These are phyloP conservation scores for Yarrowia phangngaensis DNA, from an alignment of 805 yeast genomes.

Conservation along the genomic window DNA sequence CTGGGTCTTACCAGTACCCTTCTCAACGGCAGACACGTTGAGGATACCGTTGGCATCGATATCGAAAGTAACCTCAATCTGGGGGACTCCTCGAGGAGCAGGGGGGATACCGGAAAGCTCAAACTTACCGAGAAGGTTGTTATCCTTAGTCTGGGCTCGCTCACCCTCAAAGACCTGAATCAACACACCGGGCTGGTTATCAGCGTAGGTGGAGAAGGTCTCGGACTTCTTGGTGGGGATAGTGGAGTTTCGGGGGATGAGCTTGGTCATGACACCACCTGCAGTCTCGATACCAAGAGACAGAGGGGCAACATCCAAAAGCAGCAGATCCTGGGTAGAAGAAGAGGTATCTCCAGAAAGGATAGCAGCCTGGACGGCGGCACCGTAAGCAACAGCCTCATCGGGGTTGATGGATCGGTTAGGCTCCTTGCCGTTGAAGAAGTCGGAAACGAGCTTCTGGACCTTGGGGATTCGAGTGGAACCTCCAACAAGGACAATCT, in stretches of 20 bases:
- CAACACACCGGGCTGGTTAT: slow-evolving; percentile 97
- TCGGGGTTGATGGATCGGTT: slow-evolving; percentile 96
- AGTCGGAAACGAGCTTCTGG: slow-evolving; percentile 91
- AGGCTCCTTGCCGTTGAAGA: slow-evolving; percentile 96
- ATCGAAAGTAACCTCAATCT: slow-evolving; percentile 95
- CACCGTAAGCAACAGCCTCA: slow-evolving; percentile 99
- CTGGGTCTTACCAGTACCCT: slow-evolving; percentile 97
- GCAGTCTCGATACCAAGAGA: slow-evolving; percentile 98
- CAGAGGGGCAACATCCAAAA: slow-evolving; percentile 96
- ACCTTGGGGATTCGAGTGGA: slow-evolving; percentile 97
- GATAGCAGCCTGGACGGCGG: slow-evolving; percentile 97
- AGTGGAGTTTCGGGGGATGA: slow-evolving; percentile 97
- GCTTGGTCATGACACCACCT: slow-evolving; percentile 98
- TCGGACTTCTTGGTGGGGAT: slow-evolving; percentile 97
- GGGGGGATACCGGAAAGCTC: slow-evolving; percentile 96
- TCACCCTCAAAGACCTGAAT: slow-evolving; percentile 98
- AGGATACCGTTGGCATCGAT: slow-evolving; percentile 96
- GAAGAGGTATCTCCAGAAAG: slow-evolving; percentile 94
- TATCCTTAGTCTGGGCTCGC: slow-evolving; percentile 92
- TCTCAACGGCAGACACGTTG: slow-evolving; percentile 93
- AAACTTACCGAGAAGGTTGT: slow-evolving; percentile 94
- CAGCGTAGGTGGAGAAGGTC: slow-evolving; percentile 94
- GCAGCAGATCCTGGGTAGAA: slow-evolving; percentile 89
- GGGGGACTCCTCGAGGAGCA: slow-evolving; percentile 98
- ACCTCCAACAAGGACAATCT: slow-evolving; percentile 95